These are phyloP conservation scores for Mortierella hygrophila DNA, from an alignment of 192 early-diverging fungal species.

Conservation along the genomic window DNA sequence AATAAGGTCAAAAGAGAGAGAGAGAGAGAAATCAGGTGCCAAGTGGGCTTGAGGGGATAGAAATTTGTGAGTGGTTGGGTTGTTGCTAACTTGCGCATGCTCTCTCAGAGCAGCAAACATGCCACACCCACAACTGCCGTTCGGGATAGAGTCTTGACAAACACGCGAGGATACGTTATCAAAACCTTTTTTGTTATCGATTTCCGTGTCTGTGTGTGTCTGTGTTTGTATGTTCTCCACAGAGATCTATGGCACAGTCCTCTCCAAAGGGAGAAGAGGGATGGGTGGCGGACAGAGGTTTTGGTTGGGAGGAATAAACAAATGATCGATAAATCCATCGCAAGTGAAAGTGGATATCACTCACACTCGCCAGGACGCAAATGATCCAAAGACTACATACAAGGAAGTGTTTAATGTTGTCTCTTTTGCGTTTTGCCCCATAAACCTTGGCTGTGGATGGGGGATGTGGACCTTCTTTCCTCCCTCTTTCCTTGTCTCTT, in stretches of 20 bases:
- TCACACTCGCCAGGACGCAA: background rate
- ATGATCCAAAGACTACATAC: background rate
- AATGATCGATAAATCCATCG: background rate
- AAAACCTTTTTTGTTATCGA: no score
- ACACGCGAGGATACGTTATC: no score
- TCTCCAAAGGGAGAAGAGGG: no score
- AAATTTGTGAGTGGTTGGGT: no score
- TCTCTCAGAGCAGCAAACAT: background rate
- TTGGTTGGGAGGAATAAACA: no score
- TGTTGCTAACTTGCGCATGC: background rate
- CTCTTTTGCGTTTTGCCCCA: background rate
- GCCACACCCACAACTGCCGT: no score
- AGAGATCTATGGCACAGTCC: no score
- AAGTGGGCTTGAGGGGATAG: background rate
- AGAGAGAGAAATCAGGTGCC: background rate
- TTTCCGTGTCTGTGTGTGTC: no score
- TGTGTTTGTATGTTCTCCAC: no score
- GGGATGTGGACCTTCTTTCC: background rate
- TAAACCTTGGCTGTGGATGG: background rate
- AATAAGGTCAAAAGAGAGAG: background rate
- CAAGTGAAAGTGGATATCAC: background rate
- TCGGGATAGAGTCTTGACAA: no score
- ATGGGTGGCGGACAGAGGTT: no score
- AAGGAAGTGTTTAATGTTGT: background rate
- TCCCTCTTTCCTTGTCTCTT: background rate